Evolutionary conservation across 2,329 filamentous ascomycete genomes (phyloP), one percentile per base, ranked within the genome.

Genomic region (Rhexocercosporidium sp.): DNA sequence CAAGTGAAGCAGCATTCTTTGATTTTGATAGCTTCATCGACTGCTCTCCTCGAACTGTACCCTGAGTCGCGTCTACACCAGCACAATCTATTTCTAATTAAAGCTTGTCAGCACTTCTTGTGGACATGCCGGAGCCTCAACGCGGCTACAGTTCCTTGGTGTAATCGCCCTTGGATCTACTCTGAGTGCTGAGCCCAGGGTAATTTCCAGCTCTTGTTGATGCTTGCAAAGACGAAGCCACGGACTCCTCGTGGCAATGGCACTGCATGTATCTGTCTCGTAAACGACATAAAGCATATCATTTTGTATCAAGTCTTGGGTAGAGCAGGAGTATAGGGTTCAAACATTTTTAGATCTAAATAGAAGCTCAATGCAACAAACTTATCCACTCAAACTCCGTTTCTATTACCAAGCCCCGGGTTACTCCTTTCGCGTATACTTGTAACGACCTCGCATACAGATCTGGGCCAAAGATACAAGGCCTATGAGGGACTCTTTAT

Each of bases 401-500:
- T 47, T 47, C n/a, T 47, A 47, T 47, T 47, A 22, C n/a, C n/a
- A 22, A 47, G 20, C 5, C 44, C 44, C 6, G 20, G 11, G 20
- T 47, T 60, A 47, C 37, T 60, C 39, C 16, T 29, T 18, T 47
- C 39, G 57, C 22, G 57, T 60, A 47, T 54, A 54, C 51, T 54
- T 54, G 12, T 54, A 54, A 29, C 51, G 51, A 20, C 51, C 51
- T 29, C 51, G 51, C 20, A 31, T 54, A 54, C 51, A 54, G 22
- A 54, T 20, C n/a, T 54, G 12, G 51, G 51, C 51, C 25, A 54
- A 54, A 29, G 25, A 54, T 54, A 54, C 29, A 18, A 54, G 25
- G 25, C 29, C 25, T 29, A 54, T 54, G 16, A 59, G 54, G 27
- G 31, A 57, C 61, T 65, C 51, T 16, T 12, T 63, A 71, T 62